phyloP scores from a whole-genome alignment of 495 filamentous ascomycete species.

The Massariosphaeria phaeospora region DNA sequence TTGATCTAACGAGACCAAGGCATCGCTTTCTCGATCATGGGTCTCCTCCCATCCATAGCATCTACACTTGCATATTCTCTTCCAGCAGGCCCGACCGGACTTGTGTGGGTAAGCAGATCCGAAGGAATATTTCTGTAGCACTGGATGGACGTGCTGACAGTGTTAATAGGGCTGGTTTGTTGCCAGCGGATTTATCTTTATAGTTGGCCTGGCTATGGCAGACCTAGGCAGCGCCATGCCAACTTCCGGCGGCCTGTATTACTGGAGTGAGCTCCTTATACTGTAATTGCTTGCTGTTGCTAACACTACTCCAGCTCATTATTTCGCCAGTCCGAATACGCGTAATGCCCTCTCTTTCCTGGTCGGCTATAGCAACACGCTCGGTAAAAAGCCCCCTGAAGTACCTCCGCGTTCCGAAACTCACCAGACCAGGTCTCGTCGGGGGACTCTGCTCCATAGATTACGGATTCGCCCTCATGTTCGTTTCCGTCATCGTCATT shows the following conservation, averaged over 20 bases:
- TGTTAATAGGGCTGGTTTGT: slow-evolving; percentile 53
- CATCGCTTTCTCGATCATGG: slow-evolving; percentile 71
- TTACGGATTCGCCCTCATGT: slow-evolving; percentile 42
- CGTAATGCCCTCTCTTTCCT: slow-evolving; percentile 63
- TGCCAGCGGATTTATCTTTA: slow-evolving; percentile 58
- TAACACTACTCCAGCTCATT: too few relatives aligned
- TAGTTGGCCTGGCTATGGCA: slow-evolving; percentile 65
- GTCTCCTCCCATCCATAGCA: slow-evolving; percentile 65
- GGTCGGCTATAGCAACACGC: slow-evolving; percentile 67
- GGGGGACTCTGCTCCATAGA: slow-evolving; percentile 52
- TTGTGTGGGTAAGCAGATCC: slow-evolving; percentile 56
- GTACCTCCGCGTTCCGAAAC: neutral
- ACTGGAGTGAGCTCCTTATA: too few relatives aligned
- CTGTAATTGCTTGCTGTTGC: too few relatives aligned
- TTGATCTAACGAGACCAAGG: slow-evolving; percentile 31
- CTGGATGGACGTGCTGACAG: neutral
- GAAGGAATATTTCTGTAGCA: neutral
- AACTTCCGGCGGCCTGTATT: slow-evolving; percentile 64
- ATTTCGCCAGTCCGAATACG: slow-evolving; percentile 55
- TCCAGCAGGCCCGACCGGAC: slow-evolving; percentile 62
- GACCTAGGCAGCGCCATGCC: slow-evolving; percentile 67
- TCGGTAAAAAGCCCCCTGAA: slow-evolving; percentile 38
- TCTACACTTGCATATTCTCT: slow-evolving; percentile 61
- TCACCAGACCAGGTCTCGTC: slow-evolving; percentile 44
- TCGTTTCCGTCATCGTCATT: slow-evolving; percentile 51